Evolutionary conservation across 1,139 yeast species (phyloP).

Genomic region (Zygosaccharomyces sapae): DNA sequence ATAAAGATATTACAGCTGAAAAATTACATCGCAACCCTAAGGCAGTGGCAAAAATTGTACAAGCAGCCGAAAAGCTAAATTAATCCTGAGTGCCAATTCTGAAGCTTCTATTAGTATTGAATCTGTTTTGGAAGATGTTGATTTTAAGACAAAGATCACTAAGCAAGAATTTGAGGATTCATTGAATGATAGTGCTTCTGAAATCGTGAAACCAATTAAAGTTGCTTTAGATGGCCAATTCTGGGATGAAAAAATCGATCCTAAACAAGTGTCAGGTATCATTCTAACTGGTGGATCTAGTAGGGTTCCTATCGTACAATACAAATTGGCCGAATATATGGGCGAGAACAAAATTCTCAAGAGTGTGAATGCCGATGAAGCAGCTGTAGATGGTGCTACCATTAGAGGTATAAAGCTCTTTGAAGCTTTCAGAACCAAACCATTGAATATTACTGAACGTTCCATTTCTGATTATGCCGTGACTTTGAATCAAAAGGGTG

Average conservation of each 20-base stretch:
- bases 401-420: slow-evolving; percentile 68
- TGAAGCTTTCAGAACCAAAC: slow-evolving; percentile 55
- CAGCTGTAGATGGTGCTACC: slow-evolving; percentile 89
- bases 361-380: slow-evolving; percentile 93
- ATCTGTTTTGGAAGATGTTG: slow-evolving; percentile 62
- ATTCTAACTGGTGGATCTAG: slow-evolving; percentile 89
- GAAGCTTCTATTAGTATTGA: slow-evolving; percentile 75
- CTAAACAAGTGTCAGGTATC: slow-evolving; percentile 56
- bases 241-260: slow-evolving; percentile 27
- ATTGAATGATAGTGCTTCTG: slow-evolving; percentile 43
- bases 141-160: slow-evolving; percentile 60
- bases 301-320: slow-evolving; percentile 83
- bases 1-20: slow-evolving; percentile 38
- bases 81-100: slow-evolving; percentile 77
- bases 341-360: slow-evolving; percentile 65
- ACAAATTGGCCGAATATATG: slow-evolving; percentile 48
- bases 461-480: slow-evolving; percentile 44
- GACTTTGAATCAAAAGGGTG: slow-evolving; percentile 37
- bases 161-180: slow-evolving; percentile 75
- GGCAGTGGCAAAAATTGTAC: slow-evolving; percentile 64
- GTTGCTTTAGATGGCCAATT: slow-evolving; percentile 45
- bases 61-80: slow-evolving; percentile 83
- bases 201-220: slow-evolving; percentile 52
- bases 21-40: slow-evolving; percentile 49
- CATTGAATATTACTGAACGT: slow-evolving; percentile 56